Conservation (phyloP, 2,329 filamentous ascomycete species). For the Diplodia scrobiculata region DNA sequence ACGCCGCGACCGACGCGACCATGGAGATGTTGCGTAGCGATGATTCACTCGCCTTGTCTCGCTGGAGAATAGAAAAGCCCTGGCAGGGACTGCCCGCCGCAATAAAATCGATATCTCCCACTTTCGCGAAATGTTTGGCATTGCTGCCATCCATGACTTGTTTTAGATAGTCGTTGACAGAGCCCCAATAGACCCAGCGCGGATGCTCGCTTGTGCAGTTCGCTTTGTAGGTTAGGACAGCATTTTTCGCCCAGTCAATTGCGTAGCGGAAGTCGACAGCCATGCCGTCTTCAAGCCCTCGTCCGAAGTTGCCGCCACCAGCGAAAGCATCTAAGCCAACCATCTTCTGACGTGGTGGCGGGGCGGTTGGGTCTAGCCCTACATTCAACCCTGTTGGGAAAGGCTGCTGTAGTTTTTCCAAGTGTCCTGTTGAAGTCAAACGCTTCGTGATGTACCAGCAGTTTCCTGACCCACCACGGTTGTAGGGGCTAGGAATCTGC, state of each 20-base stretch:
- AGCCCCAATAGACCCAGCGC: conserved; percentile 65
- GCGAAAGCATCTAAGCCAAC: conserved; percentile 73
- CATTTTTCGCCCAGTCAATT: conserved; percentile 65
- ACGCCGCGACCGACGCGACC: conserved; percentile 73
- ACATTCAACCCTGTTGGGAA: conserved; percentile 49
- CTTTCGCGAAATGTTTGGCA: conserved; percentile 55
- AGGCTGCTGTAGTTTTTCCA: not conserved
- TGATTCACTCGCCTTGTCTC: conserved; percentile 54
- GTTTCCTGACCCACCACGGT: conserved; percentile 65
- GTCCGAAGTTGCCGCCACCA: conserved; percentile 75
- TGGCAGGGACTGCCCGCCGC: conserved; percentile 76
- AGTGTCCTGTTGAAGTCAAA: not conserved
- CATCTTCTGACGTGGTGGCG: conserved; percentile 15
- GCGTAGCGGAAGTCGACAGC: conserved; percentile 66
- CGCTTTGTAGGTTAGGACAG: conserved; percentile 73
- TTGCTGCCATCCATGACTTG: conserved; percentile 56
- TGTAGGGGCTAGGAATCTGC: conserved; percentile 64
- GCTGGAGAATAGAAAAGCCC: conserved; percentile 69
- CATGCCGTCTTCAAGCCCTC: conserved; percentile 72
- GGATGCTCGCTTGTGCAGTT: conserved; percentile 55
- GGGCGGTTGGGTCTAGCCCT: conserved; percentile 56
- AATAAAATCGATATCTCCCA: conserved; percentile 69
- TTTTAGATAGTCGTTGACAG: conserved; percentile 68
- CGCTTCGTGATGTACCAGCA: conserved; percentile 63
- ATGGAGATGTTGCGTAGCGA: conserved; percentile 74